A percentile compares a stretch with the other conserved stretches of the same genome.
phyloP scores from a whole-genome alignment of 2,329 filamentous ascomycete genomes.

The Penicillium sp. region DNA sequence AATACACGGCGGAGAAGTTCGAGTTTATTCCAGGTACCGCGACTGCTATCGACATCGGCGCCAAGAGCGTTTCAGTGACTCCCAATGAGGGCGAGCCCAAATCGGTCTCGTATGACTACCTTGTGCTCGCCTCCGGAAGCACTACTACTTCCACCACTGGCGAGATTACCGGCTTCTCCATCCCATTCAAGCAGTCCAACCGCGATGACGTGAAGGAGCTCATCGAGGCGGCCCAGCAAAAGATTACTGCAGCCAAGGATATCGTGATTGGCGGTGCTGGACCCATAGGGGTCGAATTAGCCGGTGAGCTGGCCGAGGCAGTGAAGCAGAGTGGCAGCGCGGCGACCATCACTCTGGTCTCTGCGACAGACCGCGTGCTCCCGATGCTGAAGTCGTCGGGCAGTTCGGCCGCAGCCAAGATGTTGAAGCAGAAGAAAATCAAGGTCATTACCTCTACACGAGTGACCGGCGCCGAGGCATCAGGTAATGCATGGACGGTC shows the following conservation, averaged over 20 bases:
- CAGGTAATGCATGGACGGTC: slow-evolving; percentile 38
- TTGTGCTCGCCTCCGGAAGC: slow-evolving; percentile 57
- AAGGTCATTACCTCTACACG: slow-evolving; percentile 39
- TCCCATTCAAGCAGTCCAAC: slow-evolving; percentile 46
- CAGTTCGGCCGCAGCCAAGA: slow-evolving; percentile 44
- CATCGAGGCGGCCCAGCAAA: slow-evolving; percentile 35
- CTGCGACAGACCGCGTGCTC: slow-evolving; percentile 28
- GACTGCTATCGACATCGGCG: slow-evolving; percentile 45
- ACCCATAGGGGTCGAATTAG: slow-evolving; percentile 49
- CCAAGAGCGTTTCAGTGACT: slow-evolving; percentile 46
- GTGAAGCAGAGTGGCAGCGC: slow-evolving; percentile 30
- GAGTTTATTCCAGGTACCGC: slow-evolving; percentile 53
- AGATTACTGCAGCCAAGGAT: slow-evolving; percentile 39
- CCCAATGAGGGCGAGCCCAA: slow-evolving; percentile 27
- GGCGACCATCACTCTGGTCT: slow-evolving; percentile 39
- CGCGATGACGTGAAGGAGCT: slow-evolving; percentile 36
- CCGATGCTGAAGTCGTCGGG: slow-evolving; percentile 29
- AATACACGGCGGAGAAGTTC: slow-evolving; percentile 49
- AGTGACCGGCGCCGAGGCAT: slow-evolving; percentile 33
- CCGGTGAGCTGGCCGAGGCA: slow-evolving; percentile 50
- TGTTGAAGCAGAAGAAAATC: slow-evolving; percentile 50
- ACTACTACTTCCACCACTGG: slow-evolving; percentile 44
- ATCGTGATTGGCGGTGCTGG: slow-evolving; percentile 52
- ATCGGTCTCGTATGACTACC: slow-evolving; percentile 50
- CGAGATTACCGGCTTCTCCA: slow-evolving; percentile 25